Percentiles rank a stretch among this genome's conserved stretches.
Evolutionary conservation across 352 stramenopile species (phyloP).

Genomic region (Globisporangium cylindrosporum): DNA sequence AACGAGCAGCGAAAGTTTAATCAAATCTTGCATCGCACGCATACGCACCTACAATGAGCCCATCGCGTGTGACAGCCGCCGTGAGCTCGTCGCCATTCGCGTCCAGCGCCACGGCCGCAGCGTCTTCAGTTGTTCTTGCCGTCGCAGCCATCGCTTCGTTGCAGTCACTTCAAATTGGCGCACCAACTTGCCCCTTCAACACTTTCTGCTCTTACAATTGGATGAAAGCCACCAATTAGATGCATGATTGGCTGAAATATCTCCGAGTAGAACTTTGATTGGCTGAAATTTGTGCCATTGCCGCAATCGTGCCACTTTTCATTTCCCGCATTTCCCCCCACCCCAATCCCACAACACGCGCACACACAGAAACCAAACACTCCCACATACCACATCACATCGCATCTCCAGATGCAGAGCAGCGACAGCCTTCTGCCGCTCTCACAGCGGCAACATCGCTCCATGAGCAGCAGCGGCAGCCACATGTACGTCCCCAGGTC

Average conservation of each 20-base stretch:
- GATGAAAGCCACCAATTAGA: background rate
- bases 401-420: background rate
- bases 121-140: background rate
- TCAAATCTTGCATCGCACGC: too few species aligned
- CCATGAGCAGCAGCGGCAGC: background rate
- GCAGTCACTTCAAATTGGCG: background rate
- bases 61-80: slow-evolving; percentile 24
- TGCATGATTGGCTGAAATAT: background rate
- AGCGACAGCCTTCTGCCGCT: slow-evolving; percentile 16
- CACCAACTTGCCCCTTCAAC: background rate
- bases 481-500: slow-evolving; percentile 7
- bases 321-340: background rate
- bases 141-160: background rate
- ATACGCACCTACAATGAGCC: slow-evolving; percentile 23
- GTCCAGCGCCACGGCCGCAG: background rate
- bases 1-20: background rate
- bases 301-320: background rate
- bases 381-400: background rate
- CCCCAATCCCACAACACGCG: background rate
- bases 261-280: background rate
- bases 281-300: background rate
- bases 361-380: background rate
- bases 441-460: slow-evolving; percentile 1
- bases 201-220: too few species aligned
- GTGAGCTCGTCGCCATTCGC: slow-evolving; percentile 16